phyloP scores from a whole-genome alignment of 352 stramenopile genomes.

The Phytophthora chlamydospora region DNA sequence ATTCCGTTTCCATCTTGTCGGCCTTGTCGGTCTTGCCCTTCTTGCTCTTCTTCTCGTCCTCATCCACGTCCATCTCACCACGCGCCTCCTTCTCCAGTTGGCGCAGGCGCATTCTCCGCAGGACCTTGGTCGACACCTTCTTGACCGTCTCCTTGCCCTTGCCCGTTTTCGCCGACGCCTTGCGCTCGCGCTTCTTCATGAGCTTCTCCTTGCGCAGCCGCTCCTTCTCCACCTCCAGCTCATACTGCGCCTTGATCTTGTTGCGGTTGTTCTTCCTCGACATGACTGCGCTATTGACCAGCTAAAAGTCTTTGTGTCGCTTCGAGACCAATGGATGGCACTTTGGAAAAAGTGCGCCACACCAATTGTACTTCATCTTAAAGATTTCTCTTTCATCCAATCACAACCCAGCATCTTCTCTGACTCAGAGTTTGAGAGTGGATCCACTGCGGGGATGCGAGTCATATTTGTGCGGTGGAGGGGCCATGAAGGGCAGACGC shows the following conservation, averaged over 20 bases:
- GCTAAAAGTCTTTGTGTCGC: constrained; percentile 13
- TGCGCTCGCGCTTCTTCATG: constrained; percentile 68
- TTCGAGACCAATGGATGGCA: constrained; percentile 28
- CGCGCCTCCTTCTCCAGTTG: constrained; percentile 64
- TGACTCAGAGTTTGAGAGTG: constrained; percentile 18
- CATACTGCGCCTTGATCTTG: constrained; percentile 84
- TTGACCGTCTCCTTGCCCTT: constrained; percentile 68
- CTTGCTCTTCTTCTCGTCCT: constrained; percentile 32
- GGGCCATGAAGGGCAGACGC: constrained; percentile 37
- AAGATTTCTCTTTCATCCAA: constrained; percentile 14
- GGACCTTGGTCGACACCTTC: constrained; percentile 79
- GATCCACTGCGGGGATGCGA: constrained; percentile 5
- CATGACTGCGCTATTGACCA: constrained; percentile 37
- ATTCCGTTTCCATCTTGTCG: constrained; percentile 63
- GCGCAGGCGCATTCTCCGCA: constrained; percentile 65
- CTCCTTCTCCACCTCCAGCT: constrained; percentile 78
- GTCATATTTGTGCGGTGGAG: constrained; percentile 11
- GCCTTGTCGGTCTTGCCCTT: constrained; percentile 32
- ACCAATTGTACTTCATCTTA: constrained; percentile 6
- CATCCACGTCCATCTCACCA: constrained; percentile 49
- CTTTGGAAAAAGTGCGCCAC: constrained; percentile 11
- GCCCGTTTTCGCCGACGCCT: not conserved
- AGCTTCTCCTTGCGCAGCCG: constrained; percentile 76
- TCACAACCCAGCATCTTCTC: not conserved
- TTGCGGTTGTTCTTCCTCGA: constrained; percentile 84